Evolutionary conservation across 495 filamentous ascomycete species (phyloP).

Genomic region (Corynascus novoguineensis): DNA sequence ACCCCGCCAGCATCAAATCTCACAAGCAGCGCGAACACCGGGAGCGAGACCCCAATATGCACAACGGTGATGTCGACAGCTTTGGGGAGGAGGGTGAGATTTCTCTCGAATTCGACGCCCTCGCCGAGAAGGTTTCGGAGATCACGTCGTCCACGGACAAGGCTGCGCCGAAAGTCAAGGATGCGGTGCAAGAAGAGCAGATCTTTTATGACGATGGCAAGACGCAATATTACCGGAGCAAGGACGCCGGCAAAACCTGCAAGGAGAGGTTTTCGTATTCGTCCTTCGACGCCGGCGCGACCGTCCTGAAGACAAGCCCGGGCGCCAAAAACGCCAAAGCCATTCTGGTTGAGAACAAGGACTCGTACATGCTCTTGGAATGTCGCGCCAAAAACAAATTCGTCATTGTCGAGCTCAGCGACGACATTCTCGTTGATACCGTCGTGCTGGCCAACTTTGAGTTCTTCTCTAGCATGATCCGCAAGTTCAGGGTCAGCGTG

Average conservation of each 20-base stretch:
- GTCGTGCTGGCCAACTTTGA: conserved; percentile 95
- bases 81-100: conserved; percentile 89
- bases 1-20: conserved; percentile 63
- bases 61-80: conserved; percentile 36
- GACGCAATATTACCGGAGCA: conserved; percentile 58
- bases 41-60: conserved; percentile 27
- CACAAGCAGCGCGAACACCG: conserved; percentile 39
- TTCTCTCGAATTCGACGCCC: conserved; percentile 74
- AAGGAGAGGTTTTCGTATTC: conserved; percentile 93
- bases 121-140: conserved; percentile 42
- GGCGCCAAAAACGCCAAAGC: conserved; percentile 78
- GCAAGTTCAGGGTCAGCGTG: conserved; percentile 80
- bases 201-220: conserved; percentile 42
- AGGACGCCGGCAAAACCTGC: conserved; percentile 89
- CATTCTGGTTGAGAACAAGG: conserved; percentile 92
- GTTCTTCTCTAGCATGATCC: conserved; percentile 96
- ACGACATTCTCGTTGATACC: conserved; percentile 94
- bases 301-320: conserved; percentile 81
- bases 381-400: conserved; percentile 87
- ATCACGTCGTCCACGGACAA: conserved; percentile 29
- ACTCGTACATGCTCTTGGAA: conserved; percentile 95
- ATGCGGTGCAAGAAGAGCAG: conserved; percentile 40
- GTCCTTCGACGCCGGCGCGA: conserved; percentile 93
- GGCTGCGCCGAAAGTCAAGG: conserved; percentile 29
- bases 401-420: conserved; percentile 74